Base-by-base conservation (phyloP, 768 basidiomycete genomes). In the Pisolithus microcarpus region DNA sequence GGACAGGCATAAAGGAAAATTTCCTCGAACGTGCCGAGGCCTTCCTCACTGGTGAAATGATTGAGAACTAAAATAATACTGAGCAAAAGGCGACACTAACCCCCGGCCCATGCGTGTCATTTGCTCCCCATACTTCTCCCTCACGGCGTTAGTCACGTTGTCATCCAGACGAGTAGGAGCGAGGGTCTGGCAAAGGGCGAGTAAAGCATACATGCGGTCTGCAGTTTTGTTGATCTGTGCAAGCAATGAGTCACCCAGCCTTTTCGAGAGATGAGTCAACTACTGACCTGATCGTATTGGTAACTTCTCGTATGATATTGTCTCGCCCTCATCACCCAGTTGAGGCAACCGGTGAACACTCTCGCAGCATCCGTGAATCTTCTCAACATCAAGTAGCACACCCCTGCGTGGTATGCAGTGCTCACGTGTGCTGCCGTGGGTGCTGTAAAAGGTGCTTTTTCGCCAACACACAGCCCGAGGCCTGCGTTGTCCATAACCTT, bases 391-490 rank as follows among this genome's bases (percentile, higher is more conserved):
- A 98, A 80, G 71, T 97, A 98, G 72, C 93, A 93, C 75, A 97
- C 89, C 31, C 93, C 94, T 56, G 95, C 90, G 63, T 95, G 91
- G 74, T 96, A 96, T 68, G 91, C 91, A 2, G 89, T 88, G 47
- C 91, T 80, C 54, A 97, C 92, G 72, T 96, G 93, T 59, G 91
- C 93, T n/a, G 95, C 91, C 2, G 94, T 97, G 16, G 96, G 92
- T 3, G 91, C 82, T 30, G 91, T 90, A 69, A 92, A 86, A n/a
- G 89, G 85, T 5, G 89, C 88, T 72, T 91, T 94, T 74, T 89
- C 89, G 64, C 84, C 88, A 19, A 97, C 77, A 63, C 96, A 89
- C 73, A 89, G 82, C 59, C 85, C 88, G 38, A 98, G 79, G 61
- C 96, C 93, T 21, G 97, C 87, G 60, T 85, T 83, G 61, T 96